Percentiles rank a stretch among this genome's conserved stretches.
Conservation (phyloP, 345 rosid genomes). For the Salix caprea region DNA sequence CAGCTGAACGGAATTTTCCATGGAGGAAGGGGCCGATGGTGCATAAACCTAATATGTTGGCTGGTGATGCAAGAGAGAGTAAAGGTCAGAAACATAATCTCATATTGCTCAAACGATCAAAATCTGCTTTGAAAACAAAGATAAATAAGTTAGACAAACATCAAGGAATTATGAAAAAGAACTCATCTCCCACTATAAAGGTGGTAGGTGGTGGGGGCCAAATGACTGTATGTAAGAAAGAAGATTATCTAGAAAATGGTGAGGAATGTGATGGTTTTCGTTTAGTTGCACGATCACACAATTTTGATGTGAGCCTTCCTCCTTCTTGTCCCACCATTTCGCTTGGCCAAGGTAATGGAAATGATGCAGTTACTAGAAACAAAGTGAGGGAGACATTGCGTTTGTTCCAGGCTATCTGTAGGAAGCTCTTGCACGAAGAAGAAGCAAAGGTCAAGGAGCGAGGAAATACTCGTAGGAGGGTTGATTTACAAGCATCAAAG, state of each 20-base stretch:
- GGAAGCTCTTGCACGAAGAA: conserved; percentile 68
- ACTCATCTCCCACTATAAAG: conserved; percentile 2
- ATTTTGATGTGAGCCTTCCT: conserved; percentile 40
- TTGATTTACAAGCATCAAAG: conserved; percentile 57
- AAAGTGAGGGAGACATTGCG: conserved; percentile 79
- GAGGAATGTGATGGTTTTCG: conserved; percentile 11
- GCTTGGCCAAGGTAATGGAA: conserved; percentile 14
- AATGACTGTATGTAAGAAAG: conserved; percentile 6
- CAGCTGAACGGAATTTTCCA: conserved; percentile 26
- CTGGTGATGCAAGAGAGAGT: conserved; percentile 22
- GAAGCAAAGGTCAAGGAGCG: conserved; percentile 48
- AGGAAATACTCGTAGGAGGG: conserved; percentile 29
- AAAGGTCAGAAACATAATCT: conserved; percentile 30
- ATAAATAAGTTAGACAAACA: conserved; percentile 22
- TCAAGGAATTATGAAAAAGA: conserved; percentile 14
- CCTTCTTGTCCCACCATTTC: conserved; percentile 38
- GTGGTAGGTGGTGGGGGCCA: conserved; percentile 10
- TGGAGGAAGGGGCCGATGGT: conserved; percentile 16
- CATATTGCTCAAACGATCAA: neutral
- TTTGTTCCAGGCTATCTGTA: conserved; percentile 57
- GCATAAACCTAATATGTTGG: conserved; percentile 9
- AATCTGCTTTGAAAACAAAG: conserved; percentile 12
- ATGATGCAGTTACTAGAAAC: conserved; percentile 36
- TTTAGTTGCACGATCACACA: conserved; percentile 14
- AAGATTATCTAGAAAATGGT: conserved; percentile 12